These are phyloP conservation scores for Ichthyophthirius multifiliis DNA, from an alignment of 169 alveolate genomes.

Conservation along the genomic window DNA sequence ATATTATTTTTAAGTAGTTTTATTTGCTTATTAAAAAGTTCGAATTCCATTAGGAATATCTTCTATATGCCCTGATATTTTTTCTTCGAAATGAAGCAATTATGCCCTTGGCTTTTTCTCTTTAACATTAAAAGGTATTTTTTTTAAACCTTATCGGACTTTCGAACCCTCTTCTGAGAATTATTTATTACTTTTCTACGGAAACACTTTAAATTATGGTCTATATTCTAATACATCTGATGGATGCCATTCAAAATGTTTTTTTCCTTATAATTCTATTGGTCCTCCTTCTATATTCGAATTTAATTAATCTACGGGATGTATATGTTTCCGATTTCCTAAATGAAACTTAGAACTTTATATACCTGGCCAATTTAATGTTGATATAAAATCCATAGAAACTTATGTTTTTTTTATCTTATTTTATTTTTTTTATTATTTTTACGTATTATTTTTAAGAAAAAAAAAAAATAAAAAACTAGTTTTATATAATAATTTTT, in stretches of 20 bases:
- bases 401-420: too few species aligned
- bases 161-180: neutral
- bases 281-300: neutral
- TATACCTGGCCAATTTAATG: too few species aligned
- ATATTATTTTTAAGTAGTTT: constrained; percentile 7
- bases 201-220: constrained; percentile 3
- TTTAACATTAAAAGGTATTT: neutral
- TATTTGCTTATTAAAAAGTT: constrained; percentile 18
- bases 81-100: constrained; percentile 6
- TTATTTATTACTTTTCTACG: neutral
- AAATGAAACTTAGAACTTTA: too few species aligned
- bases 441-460: too few species aligned
- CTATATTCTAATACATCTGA: neutral
- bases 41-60: constrained; percentile 30
- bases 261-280: neutral
- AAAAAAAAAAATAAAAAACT: too few species aligned
- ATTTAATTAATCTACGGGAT: constrained; percentile 3
- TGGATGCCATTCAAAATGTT: neutral
- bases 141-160: neutral
- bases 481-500: too few species aligned
- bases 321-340: neutral
- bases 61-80: constrained; percentile 29
- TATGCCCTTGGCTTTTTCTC: constrained; percentile 24
- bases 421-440: too few species aligned
- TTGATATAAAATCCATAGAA: too few species aligned